A percentile compares a stretch with the other conserved stretches of the same genome.
Conservation (phyloP, 257 asterid species). For the Lycium ferocissimum region DNA sequence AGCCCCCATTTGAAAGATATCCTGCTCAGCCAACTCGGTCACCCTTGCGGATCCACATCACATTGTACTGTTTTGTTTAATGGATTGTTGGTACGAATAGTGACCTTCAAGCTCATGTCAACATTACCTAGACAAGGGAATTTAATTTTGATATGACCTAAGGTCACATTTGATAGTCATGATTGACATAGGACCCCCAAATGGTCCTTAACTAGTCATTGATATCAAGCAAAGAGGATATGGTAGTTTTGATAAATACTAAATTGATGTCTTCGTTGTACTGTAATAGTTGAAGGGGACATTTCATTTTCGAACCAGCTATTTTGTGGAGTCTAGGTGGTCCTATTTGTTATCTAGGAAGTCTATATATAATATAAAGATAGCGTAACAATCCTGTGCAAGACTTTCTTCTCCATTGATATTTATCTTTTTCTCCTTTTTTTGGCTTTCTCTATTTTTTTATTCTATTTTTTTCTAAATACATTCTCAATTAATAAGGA, state of each 20-base stretch:
- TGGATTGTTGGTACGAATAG: not conserved
- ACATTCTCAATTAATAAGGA: too few relatives aligned
- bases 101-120: conserved; percentile 17
- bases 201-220: conserved; percentile 25
- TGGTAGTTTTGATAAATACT: conserved; percentile 4
- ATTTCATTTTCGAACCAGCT: conserved; percentile 13
- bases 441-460: too few relatives aligned
- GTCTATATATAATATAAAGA: too few relatives aligned
- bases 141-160: conserved; percentile 23
- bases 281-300: not conserved
- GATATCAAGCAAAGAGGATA: conserved; percentile 24
- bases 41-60: not conserved
- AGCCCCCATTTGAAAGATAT: too few relatives aligned
- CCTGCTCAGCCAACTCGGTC: too few relatives aligned
- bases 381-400: too few relatives aligned
- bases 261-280: conserved; percentile 29
- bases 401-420: too few relatives aligned
- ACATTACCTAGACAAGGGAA: not conserved
- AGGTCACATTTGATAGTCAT: not conserved
- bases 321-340: not conserved
- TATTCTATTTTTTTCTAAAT: too few relatives aligned
- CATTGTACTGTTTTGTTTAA: not conserved
- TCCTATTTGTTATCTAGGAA: not conserved
- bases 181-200: not conserved
- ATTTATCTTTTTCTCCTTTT: too few relatives aligned